Evolutionary conservation across 768 basidiomycete species (phyloP), one percentile per base, ranked within the genome.

Genomic region (Phanerodontia chrysosporium): DNA sequence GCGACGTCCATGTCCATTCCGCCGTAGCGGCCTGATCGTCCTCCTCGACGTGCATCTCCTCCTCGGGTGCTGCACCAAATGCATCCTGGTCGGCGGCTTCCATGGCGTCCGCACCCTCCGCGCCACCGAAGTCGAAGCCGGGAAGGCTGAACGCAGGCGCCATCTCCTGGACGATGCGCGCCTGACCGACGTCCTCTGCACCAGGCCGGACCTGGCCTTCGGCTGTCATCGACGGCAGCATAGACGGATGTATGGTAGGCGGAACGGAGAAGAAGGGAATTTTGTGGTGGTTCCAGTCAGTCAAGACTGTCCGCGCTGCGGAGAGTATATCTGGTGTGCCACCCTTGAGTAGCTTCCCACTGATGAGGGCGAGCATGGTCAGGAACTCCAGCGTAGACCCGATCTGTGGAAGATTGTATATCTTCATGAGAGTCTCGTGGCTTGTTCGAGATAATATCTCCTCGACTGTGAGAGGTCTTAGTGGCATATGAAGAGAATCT

Each of bases 281-380:
- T 68, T 93, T 96, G 70, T 97, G 94, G 58, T 92, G 85, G 66
- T 98, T 98, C 95, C 96, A 99, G 69, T 99, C 95, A 51, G 78
- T 83, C 1, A 98, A 72, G 24, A 98, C 81, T 14, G 88, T 84
- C 30, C 92, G 86, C 0, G 95, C 93, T 0, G 93, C 83, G 6
- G 89, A 78, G 45, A 87, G 83, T 30, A 95, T 71, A 71, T 98
- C 94, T 1, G 96, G 95, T 0, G 93, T 89, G 49, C 96, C 96
- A 29, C 95, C 95, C 89, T 97, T 97, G 45, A 90, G 79, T 1
- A 98, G 78, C 39, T 90, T 81, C 13, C 96, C 97, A 16, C 83
- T 85, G 18, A 78, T 87, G 52, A 97, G 76, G 0, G 96, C 91
- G 46, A 95, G 73, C 86, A 93, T 92, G 3, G 95, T 92, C 49